phyloP scores from a whole-genome alignment of 257 asterid species.

The Solanum peruvianum region DNA sequence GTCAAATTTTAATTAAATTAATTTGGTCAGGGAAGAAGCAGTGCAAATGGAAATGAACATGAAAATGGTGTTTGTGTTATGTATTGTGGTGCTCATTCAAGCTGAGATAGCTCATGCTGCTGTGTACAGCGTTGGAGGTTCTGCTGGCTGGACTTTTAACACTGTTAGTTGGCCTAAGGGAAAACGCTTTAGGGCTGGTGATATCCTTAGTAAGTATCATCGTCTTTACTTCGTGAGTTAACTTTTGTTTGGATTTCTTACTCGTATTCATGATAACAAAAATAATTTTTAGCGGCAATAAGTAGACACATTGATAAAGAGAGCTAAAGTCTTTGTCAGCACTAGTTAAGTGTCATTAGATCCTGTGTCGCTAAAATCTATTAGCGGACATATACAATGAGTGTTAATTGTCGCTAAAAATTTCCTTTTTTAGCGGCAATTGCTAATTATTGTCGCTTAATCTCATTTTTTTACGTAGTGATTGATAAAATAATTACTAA shows the following conservation, averaged over 20 bases:
- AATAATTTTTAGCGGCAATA: no score
- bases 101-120: constrained; percentile 18
- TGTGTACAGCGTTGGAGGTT: constrained; percentile 27
- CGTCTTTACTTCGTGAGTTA: not conserved
- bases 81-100: constrained; percentile 6
- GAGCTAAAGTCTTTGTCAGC: no score
- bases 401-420: no score
- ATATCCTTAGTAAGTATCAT: constrained; percentile 28
- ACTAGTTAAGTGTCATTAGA: no score
- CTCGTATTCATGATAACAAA: no score
- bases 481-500: no score
- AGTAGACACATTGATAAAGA: no score
- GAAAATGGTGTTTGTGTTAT: not conserved
- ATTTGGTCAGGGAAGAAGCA: constrained; percentile 31
- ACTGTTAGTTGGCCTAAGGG: constrained; percentile 35
- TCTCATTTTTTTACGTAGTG: no score
- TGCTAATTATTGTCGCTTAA: no score
- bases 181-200: constrained; percentile 45
- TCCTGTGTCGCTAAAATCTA: no score
- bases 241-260: not conserved
- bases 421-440: no score
- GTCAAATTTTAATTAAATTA: not conserved
- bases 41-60: constrained; percentile 11
- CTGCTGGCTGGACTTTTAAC: constrained; percentile 44
- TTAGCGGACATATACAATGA: no score